Conservation (phyloP, 2,329 filamentous ascomycete species). For the Aspergillaceae sp. region DNA sequence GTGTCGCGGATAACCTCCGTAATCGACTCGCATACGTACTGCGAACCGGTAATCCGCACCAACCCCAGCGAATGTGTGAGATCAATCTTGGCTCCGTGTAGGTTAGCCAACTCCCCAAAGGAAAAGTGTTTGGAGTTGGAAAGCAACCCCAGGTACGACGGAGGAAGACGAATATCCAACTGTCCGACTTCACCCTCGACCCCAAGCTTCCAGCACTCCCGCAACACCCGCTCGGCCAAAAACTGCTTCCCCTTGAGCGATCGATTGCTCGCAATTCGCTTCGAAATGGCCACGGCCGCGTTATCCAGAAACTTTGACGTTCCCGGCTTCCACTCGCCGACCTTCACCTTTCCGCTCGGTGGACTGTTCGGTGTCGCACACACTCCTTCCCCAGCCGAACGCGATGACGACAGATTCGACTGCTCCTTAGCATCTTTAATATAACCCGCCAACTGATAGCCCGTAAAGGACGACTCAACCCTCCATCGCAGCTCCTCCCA, state of each 20-base stretch:
- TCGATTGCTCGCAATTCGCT: conserved; percentile 13
- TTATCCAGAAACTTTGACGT: conserved; percentile 22
- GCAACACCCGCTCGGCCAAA: conserved; percentile 28
- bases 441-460: conserved; percentile 25
- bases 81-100: conserved; percentile 30
- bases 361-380: too few species aligned
- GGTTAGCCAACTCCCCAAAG: conserved; percentile 28
- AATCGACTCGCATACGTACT: conserved; percentile 21
- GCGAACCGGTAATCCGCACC: conserved; percentile 28
- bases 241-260: conserved; percentile 22
- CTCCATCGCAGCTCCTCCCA: conserved; percentile 24
- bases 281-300: conserved; percentile 7
- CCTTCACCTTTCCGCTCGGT: background rate
- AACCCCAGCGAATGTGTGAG: conserved; percentile 24
- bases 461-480: conserved; percentile 27
- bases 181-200: conserved; percentile 28
- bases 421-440: conserved; percentile 6
- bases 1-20: conserved; percentile 18
- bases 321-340: conserved; percentile 23
- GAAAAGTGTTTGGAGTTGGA: conserved; percentile 26
- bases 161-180: conserved; percentile 25
- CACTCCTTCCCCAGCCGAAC: too few species aligned
- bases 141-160: conserved; percentile 22
- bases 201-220: conserved; percentile 32
- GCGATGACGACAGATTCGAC: background rate